These are phyloP conservation scores for Pythium phragmitis DNA, from an alignment of 352 stramenopile species.

Conservation along the genomic window DNA sequence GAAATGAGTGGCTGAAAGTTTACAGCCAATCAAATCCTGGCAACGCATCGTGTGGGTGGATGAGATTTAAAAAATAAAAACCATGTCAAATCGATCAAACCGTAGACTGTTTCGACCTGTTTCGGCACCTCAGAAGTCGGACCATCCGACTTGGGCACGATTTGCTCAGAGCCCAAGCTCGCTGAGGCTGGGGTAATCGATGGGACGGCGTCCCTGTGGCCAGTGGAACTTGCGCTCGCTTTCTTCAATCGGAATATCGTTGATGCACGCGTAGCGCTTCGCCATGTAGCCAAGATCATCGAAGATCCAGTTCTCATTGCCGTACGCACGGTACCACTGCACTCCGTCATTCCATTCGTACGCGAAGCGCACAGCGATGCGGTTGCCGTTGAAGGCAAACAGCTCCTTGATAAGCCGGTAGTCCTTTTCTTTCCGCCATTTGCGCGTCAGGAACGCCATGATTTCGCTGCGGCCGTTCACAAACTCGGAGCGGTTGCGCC, in stretches of 20 bases:
- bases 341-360: conserved; percentile 77
- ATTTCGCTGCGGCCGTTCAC: conserved; percentile 75
- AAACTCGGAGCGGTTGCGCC: conserved; percentile 87
- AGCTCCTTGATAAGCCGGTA: conserved; percentile 91
- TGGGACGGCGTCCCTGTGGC: conserved; percentile 48
- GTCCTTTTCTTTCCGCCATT: conserved; percentile 74
- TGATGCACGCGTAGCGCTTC: conserved; percentile 85
- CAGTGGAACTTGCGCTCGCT: conserved; percentile 70
- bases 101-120: conserved; percentile 7
- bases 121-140: conserved; percentile 7
- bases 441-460: conserved; percentile 67
- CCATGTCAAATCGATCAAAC: not conserved
- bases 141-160: conserved; percentile 11
- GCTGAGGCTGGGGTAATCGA: conserved; percentile 28
- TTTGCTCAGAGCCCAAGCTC: conserved; percentile 19
- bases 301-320: conserved; percentile 92
- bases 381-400: conserved; percentile 75
- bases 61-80: conserved; percentile 9
- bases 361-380: conserved; percentile 87
- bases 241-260: conserved; percentile 77
- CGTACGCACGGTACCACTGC: conserved; percentile 84
- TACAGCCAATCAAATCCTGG: conserved; percentile 20
- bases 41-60: conserved; percentile 14
- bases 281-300: conserved; percentile 79
- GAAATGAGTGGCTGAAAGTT: conserved; percentile 21